Conservation (phyloP, 2,329 filamentous ascomycete species). For the Huntiella decipiens region DNA sequence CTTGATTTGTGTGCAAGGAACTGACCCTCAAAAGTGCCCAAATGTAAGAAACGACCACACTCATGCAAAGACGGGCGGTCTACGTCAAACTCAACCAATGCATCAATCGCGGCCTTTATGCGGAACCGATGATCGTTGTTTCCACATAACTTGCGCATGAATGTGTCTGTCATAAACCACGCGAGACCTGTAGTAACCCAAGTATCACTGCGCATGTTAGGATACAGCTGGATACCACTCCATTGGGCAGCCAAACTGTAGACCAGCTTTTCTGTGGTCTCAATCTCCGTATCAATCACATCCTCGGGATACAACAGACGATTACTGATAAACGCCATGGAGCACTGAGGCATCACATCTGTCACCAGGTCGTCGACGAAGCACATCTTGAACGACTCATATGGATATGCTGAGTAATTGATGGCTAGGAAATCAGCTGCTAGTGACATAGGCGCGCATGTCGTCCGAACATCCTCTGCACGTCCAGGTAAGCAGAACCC, state of each 20-base stretch:
- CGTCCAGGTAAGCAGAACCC: conserved; percentile 80
- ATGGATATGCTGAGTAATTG: conserved; percentile 78
- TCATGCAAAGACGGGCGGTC: conserved; percentile 66
- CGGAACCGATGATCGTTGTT: conserved; percentile 90
- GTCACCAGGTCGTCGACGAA: conserved; percentile 78
- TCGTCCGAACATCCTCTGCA: conserved; percentile 66
- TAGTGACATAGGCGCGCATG: conserved; percentile 64
- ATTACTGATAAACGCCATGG: conserved; percentile 72
- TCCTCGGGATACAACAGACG: conserved; percentile 69
- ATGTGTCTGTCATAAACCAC: conserved; percentile 87
- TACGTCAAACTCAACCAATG: conserved; percentile 62
- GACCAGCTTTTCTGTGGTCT: conserved; percentile 61
- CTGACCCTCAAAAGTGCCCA: conserved; percentile 71
- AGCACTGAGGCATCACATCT: conserved; percentile 60
- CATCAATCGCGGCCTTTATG: conserved; percentile 69
- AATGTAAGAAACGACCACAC: conserved; percentile 55
- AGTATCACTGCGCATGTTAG: conserved; percentile 58
- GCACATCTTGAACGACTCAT: conserved; percentile 76
- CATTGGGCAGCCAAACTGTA: conserved; percentile 80
- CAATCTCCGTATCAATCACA: conserved; percentile 68
- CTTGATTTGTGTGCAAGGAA: conserved; percentile 85
- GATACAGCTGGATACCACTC: conserved; percentile 82
- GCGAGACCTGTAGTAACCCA: conserved; percentile 85
- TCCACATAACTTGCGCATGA: conserved; percentile 76
- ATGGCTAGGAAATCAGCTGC: conserved; percentile 85